Percentiles rank a stretch among this genome's conserved stretches.
These are phyloP conservation scores for Fomes fomentarius DNA, from an alignment of 1,284 basidiomycete genomes.

Conservation along the genomic window DNA sequence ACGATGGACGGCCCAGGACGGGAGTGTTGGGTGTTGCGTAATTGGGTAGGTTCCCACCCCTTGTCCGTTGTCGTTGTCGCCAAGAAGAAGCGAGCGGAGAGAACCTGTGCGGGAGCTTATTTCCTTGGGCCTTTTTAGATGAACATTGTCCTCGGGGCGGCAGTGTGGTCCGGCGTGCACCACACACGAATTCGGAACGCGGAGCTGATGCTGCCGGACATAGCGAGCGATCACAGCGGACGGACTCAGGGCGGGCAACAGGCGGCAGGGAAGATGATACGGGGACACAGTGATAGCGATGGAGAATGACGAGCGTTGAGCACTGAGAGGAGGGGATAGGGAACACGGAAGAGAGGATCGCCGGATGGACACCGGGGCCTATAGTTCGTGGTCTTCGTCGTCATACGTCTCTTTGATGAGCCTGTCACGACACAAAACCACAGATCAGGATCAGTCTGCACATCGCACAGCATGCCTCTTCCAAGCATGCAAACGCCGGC, in stretches of 20 bases:
- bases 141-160: too few relatives aligned
- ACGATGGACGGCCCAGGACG: neutral
- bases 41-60: neutral
- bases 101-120: neutral
- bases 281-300: too few relatives aligned
- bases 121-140: too few relatives aligned
- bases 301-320: neutral
- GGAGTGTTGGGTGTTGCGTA: neutral
- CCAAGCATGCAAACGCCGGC: neutral
- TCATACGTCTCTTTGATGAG: slow-evolving; percentile 92
- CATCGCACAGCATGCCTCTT: neutral
- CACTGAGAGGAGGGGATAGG: neutral
- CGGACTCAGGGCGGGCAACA: too few relatives aligned
- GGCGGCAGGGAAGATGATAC: too few relatives aligned
- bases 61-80: neutral
- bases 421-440: slow-evolving; percentile 35
- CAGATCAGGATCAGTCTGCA: slow-evolving; percentile 17
- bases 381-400: slow-evolving; percentile 84
- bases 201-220: too few relatives aligned
- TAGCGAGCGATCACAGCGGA: too few relatives aligned
- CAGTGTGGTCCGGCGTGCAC: too few relatives aligned
- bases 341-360: neutral
- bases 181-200: too few relatives aligned
- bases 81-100: neutral
- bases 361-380: slow-evolving; percentile 21